These are phyloP conservation scores for Pseudocercospora crystallina DNA, from an alignment of 2,329 filamentous ascomycete genomes.

Conservation along the genomic window DNA sequence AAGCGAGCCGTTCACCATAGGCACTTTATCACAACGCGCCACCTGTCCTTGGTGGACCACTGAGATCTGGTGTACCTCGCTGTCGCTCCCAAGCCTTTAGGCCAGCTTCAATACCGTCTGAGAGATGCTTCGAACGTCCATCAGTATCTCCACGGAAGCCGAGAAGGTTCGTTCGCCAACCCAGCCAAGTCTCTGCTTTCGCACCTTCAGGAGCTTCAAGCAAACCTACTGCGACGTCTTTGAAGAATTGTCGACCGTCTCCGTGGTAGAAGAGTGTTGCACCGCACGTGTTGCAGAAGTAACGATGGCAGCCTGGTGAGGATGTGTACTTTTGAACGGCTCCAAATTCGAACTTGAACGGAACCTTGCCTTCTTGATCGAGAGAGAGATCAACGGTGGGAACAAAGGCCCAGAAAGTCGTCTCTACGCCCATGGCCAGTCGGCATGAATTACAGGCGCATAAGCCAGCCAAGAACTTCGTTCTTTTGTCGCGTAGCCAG, in stretches of 20 bases:
- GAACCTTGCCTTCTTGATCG: conserved; percentile 25
- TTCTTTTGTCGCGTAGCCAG: conserved; percentile 55
- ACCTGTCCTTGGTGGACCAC: neutral
- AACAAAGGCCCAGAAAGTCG: conserved; percentile 67
- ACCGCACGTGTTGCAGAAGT: conserved; percentile 64
- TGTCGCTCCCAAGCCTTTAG: conserved; percentile 24
- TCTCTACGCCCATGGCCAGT: conserved; percentile 59
- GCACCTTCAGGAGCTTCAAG: conserved; percentile 53
- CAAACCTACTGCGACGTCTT: conserved; percentile 63
- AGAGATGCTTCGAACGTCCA: conserved; percentile 22
- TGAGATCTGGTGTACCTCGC: conserved; percentile 1
- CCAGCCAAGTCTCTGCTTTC: conserved; percentile 59
- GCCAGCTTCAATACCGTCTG: conserved; percentile 24
- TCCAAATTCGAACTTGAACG: conserved; percentile 38
- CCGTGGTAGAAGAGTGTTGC: conserved; percentile 65
- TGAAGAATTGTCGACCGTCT: conserved; percentile 52
- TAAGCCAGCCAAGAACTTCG: conserved; percentile 59
- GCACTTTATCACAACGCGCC: neutral
- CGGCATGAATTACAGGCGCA: conserved; percentile 66
- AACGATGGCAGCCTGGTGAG: conserved; percentile 54
- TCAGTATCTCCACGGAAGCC: conserved; percentile 59
- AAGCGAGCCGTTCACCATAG: neutral
- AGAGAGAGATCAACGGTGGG: conserved; percentile 58
- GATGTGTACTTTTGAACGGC: conserved; percentile 57
- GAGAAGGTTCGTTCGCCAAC: conserved; percentile 60